Conservation (phyloP, 805 yeast genomes). For the Pichia thaimueangensis region DNA sequence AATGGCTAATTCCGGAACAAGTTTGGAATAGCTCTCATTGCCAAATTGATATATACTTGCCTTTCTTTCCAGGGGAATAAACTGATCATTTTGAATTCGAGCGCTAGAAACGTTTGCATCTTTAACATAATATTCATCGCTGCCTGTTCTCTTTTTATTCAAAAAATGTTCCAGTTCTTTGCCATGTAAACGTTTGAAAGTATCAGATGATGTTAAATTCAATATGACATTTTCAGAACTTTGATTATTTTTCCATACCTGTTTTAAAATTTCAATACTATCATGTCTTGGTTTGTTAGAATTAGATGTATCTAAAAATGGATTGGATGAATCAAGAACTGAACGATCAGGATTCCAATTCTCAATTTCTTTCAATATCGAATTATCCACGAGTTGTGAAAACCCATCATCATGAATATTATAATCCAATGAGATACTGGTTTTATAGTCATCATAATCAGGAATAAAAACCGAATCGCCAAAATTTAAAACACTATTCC, state of each 20-base stretch:
- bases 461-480: too few species aligned
- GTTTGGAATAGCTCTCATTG: slow-evolving; percentile 17
- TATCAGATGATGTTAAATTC: slow-evolving; percentile 8
- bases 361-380: slow-evolving; percentile 36
- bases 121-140: slow-evolving; percentile 27
- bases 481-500: background rate
- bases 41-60: slow-evolving; percentile 14
- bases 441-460: too few species aligned
- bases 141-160: slow-evolving; percentile 26
- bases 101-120: slow-evolving; percentile 19
- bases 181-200: slow-evolving; percentile 10
- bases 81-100: slow-evolving; percentile 12
- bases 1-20: slow-evolving; percentile 28
- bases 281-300: background rate
- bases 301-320: too few species aligned
- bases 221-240: background rate
- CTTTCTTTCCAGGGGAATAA: slow-evolving; percentile 19
- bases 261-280: slow-evolving; percentile 18
- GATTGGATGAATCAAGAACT: background rate
- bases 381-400: slow-evolving; percentile 27
- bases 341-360: slow-evolving; percentile 26
- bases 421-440: too few species aligned
- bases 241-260: slow-evolving; percentile 20
- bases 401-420: background rate
- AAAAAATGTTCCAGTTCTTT: slow-evolving; percentile 27